Evolutionary conservation across 2,329 filamentous ascomycete species (phyloP).

Genomic region (Botrytis fragariae): DNA sequence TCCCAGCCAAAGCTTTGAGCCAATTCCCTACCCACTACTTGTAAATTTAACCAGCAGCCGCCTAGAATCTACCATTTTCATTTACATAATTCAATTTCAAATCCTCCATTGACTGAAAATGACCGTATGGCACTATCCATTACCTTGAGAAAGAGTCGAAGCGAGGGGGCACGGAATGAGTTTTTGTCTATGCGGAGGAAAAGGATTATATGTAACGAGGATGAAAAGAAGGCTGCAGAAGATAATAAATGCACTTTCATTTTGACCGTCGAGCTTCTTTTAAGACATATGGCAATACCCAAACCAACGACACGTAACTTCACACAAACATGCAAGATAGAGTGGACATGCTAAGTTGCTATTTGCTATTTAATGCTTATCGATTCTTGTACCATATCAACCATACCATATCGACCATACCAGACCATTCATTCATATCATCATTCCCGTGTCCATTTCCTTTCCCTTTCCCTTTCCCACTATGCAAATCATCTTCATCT

Average conservation of each 20-base stretch:
- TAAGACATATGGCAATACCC: not conserved
- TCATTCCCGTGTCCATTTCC: not conserved
- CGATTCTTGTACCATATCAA: not conserved
- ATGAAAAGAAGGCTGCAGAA: not conserved
- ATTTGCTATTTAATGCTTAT: not conserved
- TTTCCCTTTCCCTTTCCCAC: not conserved
- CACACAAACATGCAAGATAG: not conserved
- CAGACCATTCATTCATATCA: conserved; percentile 4
- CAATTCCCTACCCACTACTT: not conserved
- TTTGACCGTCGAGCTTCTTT: not conserved
- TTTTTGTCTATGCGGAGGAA: too few relatives aligned
- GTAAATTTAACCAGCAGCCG: not conserved
- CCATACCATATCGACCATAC: not conserved
- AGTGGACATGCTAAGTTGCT: not conserved
- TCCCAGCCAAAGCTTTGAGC: not conserved
- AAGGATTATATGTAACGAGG: too few relatives aligned
- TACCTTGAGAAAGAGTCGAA: not conserved
- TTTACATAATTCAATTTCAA: not conserved
- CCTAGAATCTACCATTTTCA: not conserved
- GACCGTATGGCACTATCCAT: not conserved
- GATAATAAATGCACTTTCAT: not conserved
- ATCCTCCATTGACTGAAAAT: not conserved
- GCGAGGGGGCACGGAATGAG: not conserved
- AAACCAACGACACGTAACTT: not conserved
- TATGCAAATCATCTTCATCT: not conserved